These are phyloP conservation scores for Talaromyces sp. DNA, from an alignment of 2,329 filamentous ascomycete genomes.

Conservation along the genomic window DNA sequence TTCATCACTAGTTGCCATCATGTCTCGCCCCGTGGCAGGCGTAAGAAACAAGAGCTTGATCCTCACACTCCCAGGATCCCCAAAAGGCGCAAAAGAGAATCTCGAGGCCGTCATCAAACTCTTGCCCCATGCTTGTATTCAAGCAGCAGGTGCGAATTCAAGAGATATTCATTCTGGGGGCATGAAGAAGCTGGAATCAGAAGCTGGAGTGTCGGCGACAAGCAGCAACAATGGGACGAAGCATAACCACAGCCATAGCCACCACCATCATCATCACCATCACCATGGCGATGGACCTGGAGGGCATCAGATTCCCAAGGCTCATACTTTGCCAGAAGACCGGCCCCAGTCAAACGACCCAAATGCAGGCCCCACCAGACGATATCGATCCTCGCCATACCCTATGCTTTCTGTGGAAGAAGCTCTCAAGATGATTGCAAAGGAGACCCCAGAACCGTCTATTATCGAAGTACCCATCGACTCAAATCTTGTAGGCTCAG, in stretches of 20 bases:
- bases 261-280: constrained; percentile 34
- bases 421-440: constrained; percentile 66
- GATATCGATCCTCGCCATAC: constrained; percentile 82
- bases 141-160: constrained; percentile 79
- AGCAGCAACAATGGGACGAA: constrained; percentile 14
- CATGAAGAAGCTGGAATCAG: constrained; percentile 73
- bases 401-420: constrained; percentile 85
- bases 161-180: constrained; percentile 74
- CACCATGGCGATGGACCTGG: constrained; percentile 54
- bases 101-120: constrained; percentile 81
- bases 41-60: constrained; percentile 76
- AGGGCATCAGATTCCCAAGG: constrained; percentile 57
- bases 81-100: constrained; percentile 93
- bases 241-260: constrained; percentile 12
- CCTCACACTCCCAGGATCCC: constrained; percentile 85
- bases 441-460: constrained; percentile 63
- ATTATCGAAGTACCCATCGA: constrained; percentile 57
- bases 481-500: constrained; percentile 62
- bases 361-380: constrained; percentile 55
- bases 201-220: constrained; percentile 58
- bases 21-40: constrained; percentile 90
- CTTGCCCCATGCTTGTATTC: constrained; percentile 90
- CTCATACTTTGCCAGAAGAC: constrained; percentile 65
- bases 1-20: constrained; percentile 71
- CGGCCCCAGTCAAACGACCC: constrained; percentile 56